Evolutionary conservation across 306 rosid genomes (phyloP), one percentile per base, ranked within the genome.

Genomic region (Pyrus pyrifolia): DNA sequence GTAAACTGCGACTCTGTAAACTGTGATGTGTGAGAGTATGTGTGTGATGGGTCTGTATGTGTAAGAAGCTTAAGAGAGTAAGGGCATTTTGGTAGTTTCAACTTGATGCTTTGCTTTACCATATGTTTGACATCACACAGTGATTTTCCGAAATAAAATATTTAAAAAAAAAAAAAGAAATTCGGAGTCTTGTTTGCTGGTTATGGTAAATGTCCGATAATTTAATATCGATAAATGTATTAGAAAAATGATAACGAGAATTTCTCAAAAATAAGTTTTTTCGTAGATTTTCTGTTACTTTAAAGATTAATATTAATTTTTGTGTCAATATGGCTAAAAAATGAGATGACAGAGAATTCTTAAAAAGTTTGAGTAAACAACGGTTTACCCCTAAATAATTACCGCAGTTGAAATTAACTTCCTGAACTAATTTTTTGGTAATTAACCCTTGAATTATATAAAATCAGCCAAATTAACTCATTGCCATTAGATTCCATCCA

Each of bases 1-100:
- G 74, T 76, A 69, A 79, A 23, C 86, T 79, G 85, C 81, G 83
- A 81, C 83, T 67, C 83, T 60, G 58, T 83, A 67, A 72, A 73
- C 80, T 66, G 79, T 23, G 74, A 64, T 49, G 83, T 67, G 25
- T n/a, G 35, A 25, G 35, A 53, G 52, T 60, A 6, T 33, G 38
- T 5, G 1, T 6, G 38, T 33, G 38, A 33, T 1, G 38, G 74
- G 71, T 69, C 11, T 3, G 40, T 27, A 68, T 40, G 71, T 15
- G 82, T 23, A 46, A 70, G 70, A 74, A 76, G 53, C 29, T 76
- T 8, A 31, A 73, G 72, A 74, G 8, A 53, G 6, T 38, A 21
- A 74, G 90, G 90, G 31, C 31, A 35, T 29, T 74, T 80, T 77
- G 69, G 88, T 87, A 71, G 84, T 42, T 69, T 18, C 3, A 6